Evolutionary conservation across 495 filamentous ascomycete genomes (phyloP), one percentile per base, ranked within the genome.

Genomic region (Xanthoparmelia taractica): DNA sequence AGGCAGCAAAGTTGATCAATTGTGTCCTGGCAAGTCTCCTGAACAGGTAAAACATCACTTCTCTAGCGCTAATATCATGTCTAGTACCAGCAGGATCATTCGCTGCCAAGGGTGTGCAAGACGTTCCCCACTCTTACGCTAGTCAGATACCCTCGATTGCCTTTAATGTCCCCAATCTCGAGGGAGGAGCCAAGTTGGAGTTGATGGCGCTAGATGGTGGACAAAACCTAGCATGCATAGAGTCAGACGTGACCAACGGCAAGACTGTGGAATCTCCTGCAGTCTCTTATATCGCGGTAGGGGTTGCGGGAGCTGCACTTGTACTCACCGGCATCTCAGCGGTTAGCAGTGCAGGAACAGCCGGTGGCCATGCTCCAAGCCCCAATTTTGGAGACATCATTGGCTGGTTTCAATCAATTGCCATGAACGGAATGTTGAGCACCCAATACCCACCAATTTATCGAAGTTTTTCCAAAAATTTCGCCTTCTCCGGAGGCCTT

Each of bases 381-480:
- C 94, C 94, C 12, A 89, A 85, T 55, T 96, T 97, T 73, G 82
- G 78, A 55, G 91, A 96, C 69, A 85, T 96, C 59, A 84, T 97
- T 72, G 85, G 85, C 56, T 93, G 87, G 83, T 96, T 97, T 75
- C 94, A 97, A 76, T 85, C 85, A 36, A 85, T 98, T 74, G 92
- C 94, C 25, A 87, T 92, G 78, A 96, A 92, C 71, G 94, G 94
- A 60, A 97, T 97, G 94, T 74, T 97, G 71, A 93, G 88, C 65
- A 91, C 92, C 67, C 83, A 86, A 67, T 91, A 96, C 69, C 94
- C 94, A 8, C 73, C 83, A 34, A 84, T 97, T 33, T 97, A 97
- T 74, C 80, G 84, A 63, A 92, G 85, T 70, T 98, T 96, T 73
- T 74, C 89, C 47, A 87, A 87, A 75, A 98, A 97, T 73, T 98